These are phyloP conservation scores for Dianthus caryophyllus DNA, from an alignment of 148 eudicot genomes.

Conservation along the genomic window DNA sequence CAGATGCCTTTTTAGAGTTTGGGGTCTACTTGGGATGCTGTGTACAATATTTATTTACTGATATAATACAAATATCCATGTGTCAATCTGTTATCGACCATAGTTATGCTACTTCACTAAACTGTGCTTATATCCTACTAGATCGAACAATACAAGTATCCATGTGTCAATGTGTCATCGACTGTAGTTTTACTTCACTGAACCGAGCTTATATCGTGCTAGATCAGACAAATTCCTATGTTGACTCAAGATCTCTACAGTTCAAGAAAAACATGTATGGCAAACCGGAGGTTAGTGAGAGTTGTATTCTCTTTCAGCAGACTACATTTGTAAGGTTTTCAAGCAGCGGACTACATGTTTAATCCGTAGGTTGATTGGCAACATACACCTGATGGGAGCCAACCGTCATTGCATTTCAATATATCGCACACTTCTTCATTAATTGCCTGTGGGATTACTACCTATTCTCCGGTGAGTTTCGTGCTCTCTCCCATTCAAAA, in stretches of 20 bases:
- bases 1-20: too few relatives aligned
- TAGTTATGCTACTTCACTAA: not conserved
- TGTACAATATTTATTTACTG: not conserved
- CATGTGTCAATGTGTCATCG: too few relatives aligned
- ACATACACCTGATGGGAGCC: slow-evolving; percentile 30
- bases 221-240: slow-evolving; percentile 77
- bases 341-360: not conserved
- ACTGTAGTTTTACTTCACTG: slow-evolving; percentile 3
- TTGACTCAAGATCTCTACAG: slow-evolving; percentile 57
- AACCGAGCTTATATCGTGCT: slow-evolving; percentile 32
- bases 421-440: slow-evolving; percentile 81
- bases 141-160: too few relatives aligned
- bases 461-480: slow-evolving; percentile 48
- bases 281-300: slow-evolving; percentile 72
- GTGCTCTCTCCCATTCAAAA: slow-evolving; percentile 6
- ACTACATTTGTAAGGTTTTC: not conserved
- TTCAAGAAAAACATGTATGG: slow-evolving; percentile 74
- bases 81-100: too few relatives aligned
- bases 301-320: not conserved
- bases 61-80: not conserved
- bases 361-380: slow-evolving; percentile 56
- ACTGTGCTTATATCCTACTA: too few relatives aligned
- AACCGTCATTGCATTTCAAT: slow-evolving; percentile 67
- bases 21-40: not conserved
- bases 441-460: slow-evolving; percentile 77